A percentile compares a stretch with the other conserved stretches of the same genome.
Evolutionary conservation across 2,329 filamentous ascomycete genomes (phyloP).

Genomic region (Coniochaeta sp.): DNA sequence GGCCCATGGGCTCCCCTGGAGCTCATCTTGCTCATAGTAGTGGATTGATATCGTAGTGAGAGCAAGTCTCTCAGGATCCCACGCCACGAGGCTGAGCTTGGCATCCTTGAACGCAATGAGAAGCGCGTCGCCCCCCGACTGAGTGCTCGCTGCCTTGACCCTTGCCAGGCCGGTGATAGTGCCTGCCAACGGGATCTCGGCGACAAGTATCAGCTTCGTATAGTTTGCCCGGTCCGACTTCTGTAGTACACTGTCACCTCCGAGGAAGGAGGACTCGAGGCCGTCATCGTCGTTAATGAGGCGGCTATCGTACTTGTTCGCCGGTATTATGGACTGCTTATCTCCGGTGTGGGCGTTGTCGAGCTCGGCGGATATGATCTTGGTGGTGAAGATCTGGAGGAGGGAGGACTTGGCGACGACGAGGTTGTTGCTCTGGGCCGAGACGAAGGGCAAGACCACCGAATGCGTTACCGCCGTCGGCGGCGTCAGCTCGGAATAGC

Average conservation of each 20-base stretch:
- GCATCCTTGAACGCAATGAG: conserved; percentile 83
- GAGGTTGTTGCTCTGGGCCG: conserved; percentile 71
- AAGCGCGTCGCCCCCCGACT: conserved; percentile 76
- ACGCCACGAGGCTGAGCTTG: conserved; percentile 87
- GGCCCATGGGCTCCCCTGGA: conserved; percentile 76
- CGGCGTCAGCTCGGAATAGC: conserved; percentile 91
- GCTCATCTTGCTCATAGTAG: conserved; percentile 94
- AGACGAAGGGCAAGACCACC: conserved; percentile 69
- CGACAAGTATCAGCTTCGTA: conserved; percentile 75
- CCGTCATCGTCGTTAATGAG: conserved; percentile 53
- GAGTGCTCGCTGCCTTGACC: conserved; percentile 64
- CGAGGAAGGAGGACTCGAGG: conserved; percentile 59
- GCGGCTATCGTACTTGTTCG: conserved; percentile 42
- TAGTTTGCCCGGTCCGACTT: conserved; percentile 57
- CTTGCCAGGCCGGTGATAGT: conserved; percentile 77
- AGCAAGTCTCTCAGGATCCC: conserved; percentile 74
- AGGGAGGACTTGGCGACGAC: conserved; percentile 88
- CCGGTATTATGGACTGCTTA: conserved; percentile 32
- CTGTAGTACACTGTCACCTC: conserved; percentile 52
- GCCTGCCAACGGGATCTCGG: conserved; percentile 77
- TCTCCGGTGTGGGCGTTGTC: conserved; percentile 24
- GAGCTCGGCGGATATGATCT: conserved; percentile 57
- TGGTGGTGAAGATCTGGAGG: conserved; percentile 81
- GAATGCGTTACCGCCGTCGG: conserved; percentile 92
- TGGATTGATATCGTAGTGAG: conserved; percentile 91